Evolutionary conservation across 768 basidiomycete species (phyloP).

Genomic region (Phylloporus sp.): DNA sequence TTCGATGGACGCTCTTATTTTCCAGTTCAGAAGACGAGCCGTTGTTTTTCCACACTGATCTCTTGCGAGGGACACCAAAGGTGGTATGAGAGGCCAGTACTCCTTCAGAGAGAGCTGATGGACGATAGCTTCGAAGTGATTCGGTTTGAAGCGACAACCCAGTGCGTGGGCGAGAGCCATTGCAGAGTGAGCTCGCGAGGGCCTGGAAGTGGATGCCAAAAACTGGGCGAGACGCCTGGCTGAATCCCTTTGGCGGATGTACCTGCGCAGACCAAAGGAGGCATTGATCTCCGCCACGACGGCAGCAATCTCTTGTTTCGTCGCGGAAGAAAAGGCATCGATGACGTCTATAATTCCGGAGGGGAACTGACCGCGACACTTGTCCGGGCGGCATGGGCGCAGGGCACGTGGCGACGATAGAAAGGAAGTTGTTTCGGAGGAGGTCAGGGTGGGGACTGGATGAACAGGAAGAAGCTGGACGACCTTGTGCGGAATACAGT

Average conservation of each 20-base stretch:
- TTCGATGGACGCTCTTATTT: slow-evolving; percentile 57
- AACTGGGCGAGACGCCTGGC: slow-evolving; percentile 32
- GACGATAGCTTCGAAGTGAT: slow-evolving; percentile 56
- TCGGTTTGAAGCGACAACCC: slow-evolving; percentile 48
- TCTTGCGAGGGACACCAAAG: slow-evolving; percentile 46
- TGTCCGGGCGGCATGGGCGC: not conserved
- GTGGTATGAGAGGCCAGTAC: slow-evolving; percentile 50
- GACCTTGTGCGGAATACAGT: slow-evolving; percentile 3
- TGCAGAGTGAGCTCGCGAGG: slow-evolving; percentile 41
- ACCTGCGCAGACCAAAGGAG: slow-evolving; percentile 20
- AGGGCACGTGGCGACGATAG: not conserved
- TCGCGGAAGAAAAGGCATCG: slow-evolving; percentile 21
- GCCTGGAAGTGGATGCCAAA: slow-evolving; percentile 32
- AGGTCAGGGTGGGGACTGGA: not conserved
- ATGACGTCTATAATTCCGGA: slow-evolving; percentile 23
- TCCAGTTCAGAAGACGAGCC: slow-evolving; percentile 66
- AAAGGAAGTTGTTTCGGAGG: not conserved
- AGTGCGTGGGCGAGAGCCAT: slow-evolving; percentile 47
- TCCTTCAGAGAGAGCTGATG: slow-evolving; percentile 44
- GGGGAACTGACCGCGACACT: slow-evolving; percentile 18
- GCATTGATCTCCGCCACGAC: slow-evolving; percentile 16
- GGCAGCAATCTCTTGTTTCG: slow-evolving; percentile 8
- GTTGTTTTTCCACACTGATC: slow-evolving; percentile 48
- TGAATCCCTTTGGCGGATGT: slow-evolving; percentile 33
- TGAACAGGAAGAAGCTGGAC: slow-evolving; percentile 1